phyloP scores from a whole-genome alignment of 129 eudicot species.

The Scalesia atractyloides region DNA sequence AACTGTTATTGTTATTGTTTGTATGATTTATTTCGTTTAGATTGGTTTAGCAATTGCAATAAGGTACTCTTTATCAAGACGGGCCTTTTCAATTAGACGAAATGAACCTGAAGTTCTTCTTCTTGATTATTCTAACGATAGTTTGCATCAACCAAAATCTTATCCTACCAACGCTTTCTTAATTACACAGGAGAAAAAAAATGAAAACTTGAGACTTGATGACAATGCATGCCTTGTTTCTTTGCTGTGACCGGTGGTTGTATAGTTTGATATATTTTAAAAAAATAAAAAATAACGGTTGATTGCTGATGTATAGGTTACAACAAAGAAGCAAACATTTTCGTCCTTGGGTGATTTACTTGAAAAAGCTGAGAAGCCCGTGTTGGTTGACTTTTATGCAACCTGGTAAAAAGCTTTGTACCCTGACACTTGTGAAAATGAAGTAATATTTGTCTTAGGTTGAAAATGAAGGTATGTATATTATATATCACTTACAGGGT shows the following conservation, averaged over 20 bases:
- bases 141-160: too few relatives aligned
- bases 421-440: neutral
- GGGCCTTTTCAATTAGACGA: conserved; percentile 72
- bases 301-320: too few relatives aligned
- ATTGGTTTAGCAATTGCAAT: conserved; percentile 75
- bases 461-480: too few relatives aligned
- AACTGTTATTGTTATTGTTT: neutral
- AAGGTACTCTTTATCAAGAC: conserved; percentile 75
- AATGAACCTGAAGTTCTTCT: conserved; percentile 79
- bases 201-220: too few relatives aligned
- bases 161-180: too few relatives aligned
- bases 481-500: conserved; percentile 47
- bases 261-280: too few relatives aligned
- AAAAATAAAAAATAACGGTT: too few relatives aligned
- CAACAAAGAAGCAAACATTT: conserved; percentile 77
- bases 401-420: conserved; percentile 59
- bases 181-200: too few relatives aligned
- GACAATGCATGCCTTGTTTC: too few relatives aligned
- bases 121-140: conserved; percentile 94
- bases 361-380: conserved; percentile 79
- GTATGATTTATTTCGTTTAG: conserved; percentile 35
- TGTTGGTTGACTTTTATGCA: conserved; percentile 94
- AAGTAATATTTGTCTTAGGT: too few relatives aligned
- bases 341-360: conserved; percentile 78
- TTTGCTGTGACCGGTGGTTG: too few relatives aligned